A percentile compares a stretch with the other conserved stretches of the same genome.
These are phyloP conservation scores for Theileria annulata DNA, from an alignment of 169 alveolate species.

Conservation along the genomic window DNA sequence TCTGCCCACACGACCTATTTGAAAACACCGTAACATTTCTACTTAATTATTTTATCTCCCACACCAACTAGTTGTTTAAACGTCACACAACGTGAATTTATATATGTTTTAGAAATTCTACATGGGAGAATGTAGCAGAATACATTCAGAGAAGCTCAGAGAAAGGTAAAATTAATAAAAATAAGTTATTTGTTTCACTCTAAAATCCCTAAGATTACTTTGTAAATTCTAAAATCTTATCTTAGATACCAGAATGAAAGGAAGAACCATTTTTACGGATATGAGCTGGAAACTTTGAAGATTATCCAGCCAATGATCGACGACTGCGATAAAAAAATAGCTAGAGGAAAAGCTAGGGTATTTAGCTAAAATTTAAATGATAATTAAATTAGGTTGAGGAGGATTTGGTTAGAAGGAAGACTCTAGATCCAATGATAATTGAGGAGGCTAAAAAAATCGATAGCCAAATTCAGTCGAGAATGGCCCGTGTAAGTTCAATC, in stretches of 20 bases:
- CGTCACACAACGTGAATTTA: no score
- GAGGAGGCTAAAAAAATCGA: slow-evolving; percentile 64
- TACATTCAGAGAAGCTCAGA: slow-evolving; percentile 75
- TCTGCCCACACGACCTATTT: slow-evolving; percentile 84
- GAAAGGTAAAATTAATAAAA: slow-evolving; percentile 39
- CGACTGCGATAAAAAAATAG: slow-evolving; percentile 77
- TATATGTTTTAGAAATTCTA: slow-evolving; percentile 69
- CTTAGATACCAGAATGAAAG: slow-evolving; percentile 65
- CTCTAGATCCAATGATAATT: slow-evolving; percentile 45
- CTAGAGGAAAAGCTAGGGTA: slow-evolving; percentile 68
- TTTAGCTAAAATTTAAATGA: no score
- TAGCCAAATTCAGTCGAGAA: slow-evolving; percentile 50
- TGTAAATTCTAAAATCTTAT: no score
- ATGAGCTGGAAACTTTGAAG: slow-evolving; percentile 73
- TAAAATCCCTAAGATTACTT: background rate
- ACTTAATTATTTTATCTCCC: slow-evolving; percentile 6
- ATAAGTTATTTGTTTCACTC: background rate
- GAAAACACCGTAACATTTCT: slow-evolving; percentile 77
- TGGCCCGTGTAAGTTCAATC: slow-evolving; percentile 39
- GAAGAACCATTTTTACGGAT: slow-evolving; percentile 65
- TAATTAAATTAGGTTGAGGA: slow-evolving; percentile 49
- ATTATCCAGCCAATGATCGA: slow-evolving; percentile 76
- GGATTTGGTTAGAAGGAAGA: slow-evolving; percentile 41
- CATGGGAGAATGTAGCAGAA: slow-evolving; percentile 78
- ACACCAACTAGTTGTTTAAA: background rate